Base-by-base conservation (phyloP, 352 stramenopile genomes). In the Nannochloropsis limnetica region DNA sequence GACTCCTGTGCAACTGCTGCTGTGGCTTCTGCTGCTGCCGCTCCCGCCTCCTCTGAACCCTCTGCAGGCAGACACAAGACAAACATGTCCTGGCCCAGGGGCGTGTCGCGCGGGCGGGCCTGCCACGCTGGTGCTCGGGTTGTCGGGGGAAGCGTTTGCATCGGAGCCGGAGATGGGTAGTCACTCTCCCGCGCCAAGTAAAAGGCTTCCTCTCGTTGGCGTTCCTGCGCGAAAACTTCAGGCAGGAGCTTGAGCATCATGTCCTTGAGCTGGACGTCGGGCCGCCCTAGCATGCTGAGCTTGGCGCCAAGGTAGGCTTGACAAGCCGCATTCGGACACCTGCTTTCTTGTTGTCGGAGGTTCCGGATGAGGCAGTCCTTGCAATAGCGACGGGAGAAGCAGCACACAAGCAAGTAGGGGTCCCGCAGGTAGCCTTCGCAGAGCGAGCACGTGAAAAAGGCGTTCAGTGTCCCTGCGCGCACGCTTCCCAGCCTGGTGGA, bases 291-390 rank as follows among this genome's bases (percentile, higher is more conserved):
- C 6, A 29, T 23, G 61, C 61, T 74, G n/a, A 74, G 25, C 61
- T 74, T 74, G n/a, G 61, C 61, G 5, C 61, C 61, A 1, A 74
- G n/a, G 25, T 74, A 74, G 8, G n/a, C n/a, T 29, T 74, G 61
- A 74, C 61, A 74, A 15, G n/a, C 25, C 61, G n/a, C 61, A 29
- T 74, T 74, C 11, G 61, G 61, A 74, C 61, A 74, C 20, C 61
- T 74, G 11, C 61, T 74, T 8, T 74, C 61, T 15, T 27, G n/a
- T 74, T 74, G 3, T 29, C 61, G 61, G 9, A 74, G 14, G n/a
- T 74, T 74, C n/a, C 61, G 61, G 25, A 74, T 74, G n/a, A 74
- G 25, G 25, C 61, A 74, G 61, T 74, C 61, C 61, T 74, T 74
- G 61, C 61, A 74, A 29, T 74, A 74, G 11, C 61, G 61, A 29